Percentiles rank a stretch among this genome's conserved stretches.
Conservation (phyloP, 2,329 filamentous ascomycete species). For the Colletotrichum sp. region DNA sequence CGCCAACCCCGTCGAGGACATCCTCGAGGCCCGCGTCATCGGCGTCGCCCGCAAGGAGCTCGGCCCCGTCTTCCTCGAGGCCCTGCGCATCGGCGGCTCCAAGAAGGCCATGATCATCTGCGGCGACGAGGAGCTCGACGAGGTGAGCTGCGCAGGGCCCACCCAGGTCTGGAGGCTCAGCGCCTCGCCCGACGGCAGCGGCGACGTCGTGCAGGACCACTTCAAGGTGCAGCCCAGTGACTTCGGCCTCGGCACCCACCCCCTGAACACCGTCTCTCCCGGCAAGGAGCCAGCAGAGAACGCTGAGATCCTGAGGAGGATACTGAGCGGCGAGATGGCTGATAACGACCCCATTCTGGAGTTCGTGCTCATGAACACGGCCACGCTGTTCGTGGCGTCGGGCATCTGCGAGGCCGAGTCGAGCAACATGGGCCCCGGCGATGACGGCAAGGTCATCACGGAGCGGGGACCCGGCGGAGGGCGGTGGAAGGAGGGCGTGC, state of each 20-base stretch:
- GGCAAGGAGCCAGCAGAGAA: slow-evolving; percentile 89
- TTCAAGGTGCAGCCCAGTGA: slow-evolving; percentile 84
- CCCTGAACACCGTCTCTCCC: slow-evolving; percentile 78
- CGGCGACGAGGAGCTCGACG: slow-evolving; percentile 92
- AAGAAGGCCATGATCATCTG: slow-evolving; percentile 90
- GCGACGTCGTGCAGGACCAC: slow-evolving; percentile 66
- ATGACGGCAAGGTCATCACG: slow-evolving; percentile 79
- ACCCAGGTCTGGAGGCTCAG: slow-evolving; percentile 87
- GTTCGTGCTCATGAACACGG: slow-evolving; percentile 94
- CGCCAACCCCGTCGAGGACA: slow-evolving; percentile 84
- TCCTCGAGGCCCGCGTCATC: slow-evolving; percentile 89
- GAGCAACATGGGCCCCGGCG: slow-evolving; percentile 79
- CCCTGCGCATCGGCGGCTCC: slow-evolving; percentile 75
- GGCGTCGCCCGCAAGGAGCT: slow-evolving; percentile 89
- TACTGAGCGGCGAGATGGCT: slow-evolving; percentile 75
- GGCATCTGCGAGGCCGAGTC: slow-evolving; percentile 85
- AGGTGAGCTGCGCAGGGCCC: slow-evolving; percentile 88
- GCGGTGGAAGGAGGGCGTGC: slow-evolving; percentile 93
- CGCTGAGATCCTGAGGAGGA: slow-evolving; percentile 78
- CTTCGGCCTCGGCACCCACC: slow-evolving; percentile 80
- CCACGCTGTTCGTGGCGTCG: slow-evolving; percentile 83
- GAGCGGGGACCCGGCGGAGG: slow-evolving; percentile 86
- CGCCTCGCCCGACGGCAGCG: slow-evolving; percentile 36
- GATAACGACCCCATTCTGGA: slow-evolving; percentile 85
- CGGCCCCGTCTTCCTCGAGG: slow-evolving; percentile 87